Conservation (phyloP, 2,329 filamentous ascomycete species). For the Colletotrichum graminicola region DNA sequence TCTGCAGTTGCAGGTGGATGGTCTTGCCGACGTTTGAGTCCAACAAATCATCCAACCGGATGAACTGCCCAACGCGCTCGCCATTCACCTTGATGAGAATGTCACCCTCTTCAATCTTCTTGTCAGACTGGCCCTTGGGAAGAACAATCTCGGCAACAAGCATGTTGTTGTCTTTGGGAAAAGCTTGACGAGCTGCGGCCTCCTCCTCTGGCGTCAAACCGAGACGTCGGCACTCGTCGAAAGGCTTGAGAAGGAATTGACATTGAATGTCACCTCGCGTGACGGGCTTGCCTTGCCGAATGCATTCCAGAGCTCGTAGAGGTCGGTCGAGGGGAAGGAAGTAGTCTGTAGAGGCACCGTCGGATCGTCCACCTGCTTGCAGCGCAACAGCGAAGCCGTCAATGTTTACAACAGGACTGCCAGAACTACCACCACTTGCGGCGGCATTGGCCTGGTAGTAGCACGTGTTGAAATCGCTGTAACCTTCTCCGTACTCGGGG, state of each 20-base stretch:
- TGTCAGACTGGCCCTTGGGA: slow-evolving; percentile 87
- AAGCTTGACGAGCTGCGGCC: slow-evolving; percentile 82
- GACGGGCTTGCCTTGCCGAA: slow-evolving; percentile 80
- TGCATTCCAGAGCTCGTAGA: slow-evolving; percentile 85
- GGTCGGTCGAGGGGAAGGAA: slow-evolving; percentile 95
- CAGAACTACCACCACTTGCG: slow-evolving; percentile 97
- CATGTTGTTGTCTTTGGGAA: slow-evolving; percentile 96
- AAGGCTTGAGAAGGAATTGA: slow-evolving; percentile 96
- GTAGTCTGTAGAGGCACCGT: slow-evolving; percentile 97
- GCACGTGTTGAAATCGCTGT: slow-evolving; percentile 95
- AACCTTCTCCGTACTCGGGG: slow-evolving; percentile 96
- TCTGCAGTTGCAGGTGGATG: slow-evolving; percentile 86
- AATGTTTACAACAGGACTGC: slow-evolving; percentile 96
- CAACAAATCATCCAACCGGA: slow-evolving; percentile 89
- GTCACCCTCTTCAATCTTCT: slow-evolving; percentile 93
- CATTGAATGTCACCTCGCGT: slow-evolving; percentile 97
- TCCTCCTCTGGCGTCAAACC: slow-evolving; percentile 90
- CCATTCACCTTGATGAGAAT: slow-evolving; percentile 94
- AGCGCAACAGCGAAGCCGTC: slow-evolving; percentile 92
- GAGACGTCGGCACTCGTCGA: slow-evolving; percentile 93
- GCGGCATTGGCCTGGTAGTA: slow-evolving; percentile 99
- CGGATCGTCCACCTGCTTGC: slow-evolving; percentile 92
- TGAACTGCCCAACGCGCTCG: slow-evolving; percentile 92
- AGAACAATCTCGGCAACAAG: slow-evolving; percentile 95
- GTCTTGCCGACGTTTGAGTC: slow-evolving; percentile 86